Percentiles rank a stretch among this genome's conserved stretches.
Conservation (phyloP, 2,329 filamentous ascomycete species). For the Metarhizium brunneum region DNA sequence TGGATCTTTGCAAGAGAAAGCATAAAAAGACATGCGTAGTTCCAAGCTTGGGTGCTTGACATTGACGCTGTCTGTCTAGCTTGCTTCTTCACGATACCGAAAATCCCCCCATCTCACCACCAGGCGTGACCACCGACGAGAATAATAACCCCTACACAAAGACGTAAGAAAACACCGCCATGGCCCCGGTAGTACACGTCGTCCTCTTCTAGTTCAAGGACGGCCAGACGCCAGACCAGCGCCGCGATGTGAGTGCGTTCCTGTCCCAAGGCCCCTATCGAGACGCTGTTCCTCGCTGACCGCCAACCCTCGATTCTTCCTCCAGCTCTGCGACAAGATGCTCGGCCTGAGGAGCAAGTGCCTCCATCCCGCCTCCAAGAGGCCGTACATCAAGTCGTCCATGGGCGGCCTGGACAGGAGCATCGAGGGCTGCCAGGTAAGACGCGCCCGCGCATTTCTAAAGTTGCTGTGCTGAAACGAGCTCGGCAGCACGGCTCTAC, state of each 20-base stretch:
- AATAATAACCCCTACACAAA: not conserved
- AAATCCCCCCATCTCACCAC: not conserved
- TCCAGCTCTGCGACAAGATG: slow-evolving; percentile 14
- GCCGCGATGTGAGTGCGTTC: not conserved
- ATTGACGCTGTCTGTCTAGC: too few species aligned
- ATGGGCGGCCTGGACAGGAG: too few species aligned
- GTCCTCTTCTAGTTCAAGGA: slow-evolving; percentile 14
- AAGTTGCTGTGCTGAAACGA: too few species aligned
- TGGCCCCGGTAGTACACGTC: slow-evolving; percentile 11
- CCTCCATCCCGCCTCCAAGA: slow-evolving; percentile 47
- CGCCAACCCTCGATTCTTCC: too few species aligned
- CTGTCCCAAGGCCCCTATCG: too few species aligned
- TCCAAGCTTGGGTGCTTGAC: too few species aligned
- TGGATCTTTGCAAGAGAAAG: too few species aligned
- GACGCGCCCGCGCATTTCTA: slow-evolving; percentile 24
- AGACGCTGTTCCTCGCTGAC: too few species aligned
- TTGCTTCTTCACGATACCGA: too few species aligned
- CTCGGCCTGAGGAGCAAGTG: slow-evolving; percentile 48
- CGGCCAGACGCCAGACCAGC: slow-evolving; percentile 5
- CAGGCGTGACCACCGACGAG: too few species aligned
- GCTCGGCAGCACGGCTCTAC: too few species aligned
- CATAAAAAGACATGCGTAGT: too few species aligned
- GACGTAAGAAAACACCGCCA: not conserved
- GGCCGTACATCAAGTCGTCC: slow-evolving; percentile 10
- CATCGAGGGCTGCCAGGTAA: slow-evolving; percentile 31